Evolutionary conservation across 305 asterid genomes (phyloP).

Genomic region (Fraxinus latifolia): DNA sequence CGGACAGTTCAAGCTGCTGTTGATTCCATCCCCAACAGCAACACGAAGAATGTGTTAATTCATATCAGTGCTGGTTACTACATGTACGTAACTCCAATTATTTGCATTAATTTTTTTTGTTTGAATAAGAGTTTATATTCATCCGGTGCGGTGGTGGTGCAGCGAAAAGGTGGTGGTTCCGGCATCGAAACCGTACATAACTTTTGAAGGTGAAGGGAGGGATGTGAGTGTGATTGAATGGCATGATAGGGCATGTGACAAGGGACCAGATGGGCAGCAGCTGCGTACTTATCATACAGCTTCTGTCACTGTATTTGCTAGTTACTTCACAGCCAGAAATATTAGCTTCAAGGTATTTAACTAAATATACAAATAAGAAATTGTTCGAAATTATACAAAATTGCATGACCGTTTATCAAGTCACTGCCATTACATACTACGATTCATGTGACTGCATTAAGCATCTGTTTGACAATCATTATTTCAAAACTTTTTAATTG

Average conservation of each 20-base stretch:
- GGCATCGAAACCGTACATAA: conserved; percentile 65
- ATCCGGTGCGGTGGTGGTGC: background rate
- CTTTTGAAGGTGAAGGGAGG: conserved; percentile 73
- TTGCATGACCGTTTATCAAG: no score
- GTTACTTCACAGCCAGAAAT: conserved; percentile 67
- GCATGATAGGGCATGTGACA: conserved; percentile 83
- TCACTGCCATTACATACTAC: background rate
- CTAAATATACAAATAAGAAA: background rate
- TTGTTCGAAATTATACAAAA: background rate
- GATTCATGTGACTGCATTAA: background rate
- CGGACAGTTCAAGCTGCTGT: conserved; percentile 71
- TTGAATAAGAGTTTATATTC: background rate
- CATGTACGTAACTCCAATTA: conserved; percentile 37
- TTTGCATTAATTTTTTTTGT: background rate
- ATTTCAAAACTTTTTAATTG: no score
- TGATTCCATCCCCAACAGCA: conserved; percentile 56
- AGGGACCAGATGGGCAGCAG: conserved; percentile 76
- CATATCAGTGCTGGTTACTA: conserved; percentile 63
- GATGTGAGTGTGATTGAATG: conserved; percentile 75
- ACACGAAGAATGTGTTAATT: conserved; percentile 59
- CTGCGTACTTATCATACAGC: conserved; percentile 83
- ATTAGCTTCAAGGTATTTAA: conserved; percentile 70
- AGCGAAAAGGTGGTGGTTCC: conserved; percentile 88
- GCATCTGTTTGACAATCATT: no score
- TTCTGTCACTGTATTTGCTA: conserved; percentile 67